These are phyloP conservation scores for Schizochytrium sp. DNA, from an alignment of 108 stramenopile species.

Conservation along the genomic window DNA sequence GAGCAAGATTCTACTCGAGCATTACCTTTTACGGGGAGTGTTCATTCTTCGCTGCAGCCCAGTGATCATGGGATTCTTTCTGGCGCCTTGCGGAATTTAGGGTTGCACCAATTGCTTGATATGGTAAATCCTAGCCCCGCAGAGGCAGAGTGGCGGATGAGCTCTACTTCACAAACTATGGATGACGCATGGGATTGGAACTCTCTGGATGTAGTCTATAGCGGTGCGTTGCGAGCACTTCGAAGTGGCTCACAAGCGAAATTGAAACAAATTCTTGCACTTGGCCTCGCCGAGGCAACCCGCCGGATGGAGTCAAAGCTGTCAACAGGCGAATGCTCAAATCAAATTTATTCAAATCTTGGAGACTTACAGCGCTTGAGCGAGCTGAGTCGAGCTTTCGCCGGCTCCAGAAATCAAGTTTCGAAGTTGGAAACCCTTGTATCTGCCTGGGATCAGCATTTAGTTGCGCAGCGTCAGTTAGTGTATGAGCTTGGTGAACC, in stretches of 20 bases:
- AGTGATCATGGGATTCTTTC: not conserved
- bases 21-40: not conserved
- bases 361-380: not conserved
- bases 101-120: not conserved
- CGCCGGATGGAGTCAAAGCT: not conserved
- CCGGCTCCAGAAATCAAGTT: no score
- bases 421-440: no score
- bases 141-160: constrained; percentile 9
- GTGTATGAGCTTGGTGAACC: constrained; percentile 1
- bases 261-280: not conserved
- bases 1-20: not conserved
- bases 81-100: not conserved
- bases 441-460: not conserved
- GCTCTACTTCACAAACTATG: not conserved
- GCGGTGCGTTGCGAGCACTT: not conserved
- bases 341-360: not conserved
- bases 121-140: not conserved
- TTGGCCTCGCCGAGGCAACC: not conserved
- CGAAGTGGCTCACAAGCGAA: not conserved
- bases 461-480: not conserved
- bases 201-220: constrained; percentile 1
- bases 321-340: not conserved
- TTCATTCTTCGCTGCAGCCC: not conserved
- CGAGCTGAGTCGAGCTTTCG: not conserved
- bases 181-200: not conserved